Evolutionary conservation across 371 early-diverging fungal genomes (phyloP).

Genomic region (Blakeslea trispora): DNA sequence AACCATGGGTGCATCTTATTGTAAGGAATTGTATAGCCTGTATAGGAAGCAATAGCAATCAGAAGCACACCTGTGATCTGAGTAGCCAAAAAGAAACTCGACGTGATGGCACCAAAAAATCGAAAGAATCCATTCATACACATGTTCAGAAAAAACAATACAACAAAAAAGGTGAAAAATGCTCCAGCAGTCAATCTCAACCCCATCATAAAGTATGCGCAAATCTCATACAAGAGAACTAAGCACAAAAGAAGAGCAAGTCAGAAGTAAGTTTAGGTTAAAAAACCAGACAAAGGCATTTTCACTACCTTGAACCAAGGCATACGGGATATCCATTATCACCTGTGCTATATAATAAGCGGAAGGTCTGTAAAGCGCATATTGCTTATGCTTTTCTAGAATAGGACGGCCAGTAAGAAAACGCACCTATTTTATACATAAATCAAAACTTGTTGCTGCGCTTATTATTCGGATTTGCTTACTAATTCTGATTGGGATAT

Average conservation of each 20-base stretch:
- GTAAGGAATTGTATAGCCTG: constrained; percentile 66
- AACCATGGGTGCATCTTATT: constrained; percentile 69
- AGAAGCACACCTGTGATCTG: constrained; percentile 58
- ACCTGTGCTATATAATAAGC: constrained; percentile 65
- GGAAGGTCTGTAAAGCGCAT: constrained; percentile 67
- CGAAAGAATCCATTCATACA: constrained; percentile 54
- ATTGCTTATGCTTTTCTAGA: constrained; percentile 67
- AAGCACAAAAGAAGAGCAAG: too few relatives aligned
- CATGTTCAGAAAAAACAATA: constrained; percentile 45
- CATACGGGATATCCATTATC: constrained; percentile 44
- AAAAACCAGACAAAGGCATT: too few relatives aligned
- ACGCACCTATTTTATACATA: constrained; percentile 6
- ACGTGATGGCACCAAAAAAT: constrained; percentile 46
- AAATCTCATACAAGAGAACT: constrained; percentile 32
- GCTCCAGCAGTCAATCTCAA: constrained; percentile 53
- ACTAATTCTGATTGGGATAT: constrained; percentile 60
- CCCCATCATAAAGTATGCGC: constrained; percentile 62
- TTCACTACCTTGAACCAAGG: constrained; percentile 35
- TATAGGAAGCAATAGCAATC: constrained; percentile 56
- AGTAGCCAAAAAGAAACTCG: constrained; percentile 57
- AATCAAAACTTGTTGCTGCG: neutral
- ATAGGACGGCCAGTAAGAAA: constrained; percentile 64
- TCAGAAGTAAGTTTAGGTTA: too few relatives aligned
- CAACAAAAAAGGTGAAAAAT: constrained; percentile 54
- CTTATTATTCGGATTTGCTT: constrained; percentile 24